Percentiles rank a stretch among this genome's conserved stretches.
Evolutionary conservation across 345 rosid species (phyloP).

Genomic region (Sonneratia alba): DNA sequence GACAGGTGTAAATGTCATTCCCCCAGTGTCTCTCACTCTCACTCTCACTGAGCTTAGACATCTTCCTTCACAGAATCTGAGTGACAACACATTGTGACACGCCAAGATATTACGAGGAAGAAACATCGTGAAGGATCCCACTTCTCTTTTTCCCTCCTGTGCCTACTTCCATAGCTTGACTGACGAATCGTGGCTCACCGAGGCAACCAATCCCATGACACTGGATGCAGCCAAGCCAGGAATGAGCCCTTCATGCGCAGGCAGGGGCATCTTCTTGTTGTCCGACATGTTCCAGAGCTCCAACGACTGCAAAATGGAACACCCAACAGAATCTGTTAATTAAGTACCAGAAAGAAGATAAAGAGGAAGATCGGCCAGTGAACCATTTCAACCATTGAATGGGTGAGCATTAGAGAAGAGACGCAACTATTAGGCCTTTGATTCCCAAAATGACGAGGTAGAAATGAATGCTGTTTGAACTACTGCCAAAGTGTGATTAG

Average conservation of each 20-base stretch:
- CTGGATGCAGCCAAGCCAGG: conserved; percentile 71
- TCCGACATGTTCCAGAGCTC: conserved; percentile 91
- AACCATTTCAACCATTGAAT: too few species aligned
- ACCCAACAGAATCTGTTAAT: background rate
- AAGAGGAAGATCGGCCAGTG: background rate
- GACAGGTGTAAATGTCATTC: background rate
- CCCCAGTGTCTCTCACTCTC: background rate
- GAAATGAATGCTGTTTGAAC: too few species aligned
- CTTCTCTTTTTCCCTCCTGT: background rate
- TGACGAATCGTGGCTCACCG: conserved; percentile 85
- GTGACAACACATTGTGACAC: background rate
- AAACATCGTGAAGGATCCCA: background rate
- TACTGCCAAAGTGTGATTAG: too few species aligned
- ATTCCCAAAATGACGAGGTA: too few species aligned
- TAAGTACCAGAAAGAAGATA: background rate
- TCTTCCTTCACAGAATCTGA: background rate
- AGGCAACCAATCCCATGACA: conserved; percentile 69
- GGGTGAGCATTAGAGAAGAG: too few species aligned
- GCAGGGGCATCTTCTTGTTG: conserved; percentile 64
- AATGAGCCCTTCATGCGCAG: conserved; percentile 75
- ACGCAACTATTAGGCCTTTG: too few species aligned
- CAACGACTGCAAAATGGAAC: conserved; percentile 47
- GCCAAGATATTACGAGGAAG: background rate
- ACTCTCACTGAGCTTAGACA: conserved; percentile 2
- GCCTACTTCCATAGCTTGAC: conserved; percentile 82